A percentile compares a stretch with the other conserved stretches of the same genome.
These are phyloP conservation scores for Komagataea norvegica DNA, from an alignment of 1,139 yeast genomes.

Conservation along the genomic window DNA sequence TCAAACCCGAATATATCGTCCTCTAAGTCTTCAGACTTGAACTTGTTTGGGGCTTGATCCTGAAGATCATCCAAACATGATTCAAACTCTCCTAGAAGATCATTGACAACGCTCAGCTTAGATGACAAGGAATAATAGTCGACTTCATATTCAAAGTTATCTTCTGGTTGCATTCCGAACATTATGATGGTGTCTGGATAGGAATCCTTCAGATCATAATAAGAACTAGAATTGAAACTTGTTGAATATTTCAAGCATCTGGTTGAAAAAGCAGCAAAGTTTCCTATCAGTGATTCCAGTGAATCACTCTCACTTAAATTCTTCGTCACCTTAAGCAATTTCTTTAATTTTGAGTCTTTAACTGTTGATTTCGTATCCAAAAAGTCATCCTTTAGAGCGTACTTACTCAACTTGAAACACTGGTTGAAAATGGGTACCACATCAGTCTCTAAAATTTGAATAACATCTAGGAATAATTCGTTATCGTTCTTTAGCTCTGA, in stretches of 20 bases:
- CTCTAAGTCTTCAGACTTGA: neutral
- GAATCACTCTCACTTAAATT: slow-evolving; percentile 2
- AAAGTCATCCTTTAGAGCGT: neutral
- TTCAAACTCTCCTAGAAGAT: slow-evolving; percentile 2
- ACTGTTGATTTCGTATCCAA: neutral
- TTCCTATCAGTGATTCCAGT: neutral
- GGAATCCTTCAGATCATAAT: no score
- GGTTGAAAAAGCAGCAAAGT: slow-evolving; percentile 1
- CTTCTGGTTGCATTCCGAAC: neutral
- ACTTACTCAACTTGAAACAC: slow-evolving; percentile 1
- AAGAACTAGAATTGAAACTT: slow-evolving; percentile 1
- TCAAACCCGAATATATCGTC: slow-evolving; percentile 10
- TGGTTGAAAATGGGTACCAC: slow-evolving; percentile 8
- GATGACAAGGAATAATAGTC: slow-evolving; percentile 6
- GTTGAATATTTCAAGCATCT: slow-evolving; percentile 5
- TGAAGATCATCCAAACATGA: slow-evolving; percentile 1
- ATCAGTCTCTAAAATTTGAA: slow-evolving; percentile 5
- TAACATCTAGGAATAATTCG: slow-evolving; percentile 6
- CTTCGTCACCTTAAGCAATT: neutral
- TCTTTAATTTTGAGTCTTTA: neutral
- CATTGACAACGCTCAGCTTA: slow-evolving; percentile 1
- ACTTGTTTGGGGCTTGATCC: neutral
- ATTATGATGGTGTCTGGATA: no score
- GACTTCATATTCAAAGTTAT: slow-evolving; percentile 4
- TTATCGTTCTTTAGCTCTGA: slow-evolving; percentile 8